phyloP scores from a whole-genome alignment of 2,329 filamentous ascomycete genomes.

The Fusarium odoratissimum region DNA sequence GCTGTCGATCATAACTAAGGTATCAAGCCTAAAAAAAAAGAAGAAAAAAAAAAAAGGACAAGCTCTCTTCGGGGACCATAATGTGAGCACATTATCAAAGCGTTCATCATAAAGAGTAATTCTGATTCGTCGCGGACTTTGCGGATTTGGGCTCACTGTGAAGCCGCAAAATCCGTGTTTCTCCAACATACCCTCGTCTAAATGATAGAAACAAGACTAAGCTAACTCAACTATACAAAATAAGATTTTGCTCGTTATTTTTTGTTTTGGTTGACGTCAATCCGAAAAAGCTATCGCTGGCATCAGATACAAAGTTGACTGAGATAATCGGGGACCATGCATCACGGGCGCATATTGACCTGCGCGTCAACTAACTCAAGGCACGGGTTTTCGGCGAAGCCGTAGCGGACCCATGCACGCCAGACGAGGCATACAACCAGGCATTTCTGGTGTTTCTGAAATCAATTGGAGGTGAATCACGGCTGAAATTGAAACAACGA shows the following conservation, averaged over 20 bases:
- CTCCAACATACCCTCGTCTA: not conserved
- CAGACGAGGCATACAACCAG: slow-evolving; percentile 6
- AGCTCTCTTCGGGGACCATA: slow-evolving; percentile 1
- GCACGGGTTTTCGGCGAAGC: slow-evolving; percentile 20
- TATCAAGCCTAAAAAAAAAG: not conserved
- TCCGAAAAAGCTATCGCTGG: not conserved
- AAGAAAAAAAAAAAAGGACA: not conserved
- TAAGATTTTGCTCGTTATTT: not conserved
- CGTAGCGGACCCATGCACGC: slow-evolving; percentile 18
- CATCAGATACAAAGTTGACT: slow-evolving; percentile 2
- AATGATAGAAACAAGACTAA: not conserved
- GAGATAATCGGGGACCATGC: slow-evolving; percentile 1
- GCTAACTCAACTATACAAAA: slow-evolving; percentile 1
- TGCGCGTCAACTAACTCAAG: slow-evolving; percentile 11
- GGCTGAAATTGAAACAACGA: not conserved
- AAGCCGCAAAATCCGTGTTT: slow-evolving; percentile 7
- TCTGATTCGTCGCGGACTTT: slow-evolving; percentile 9
- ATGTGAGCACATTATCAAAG: not conserved
- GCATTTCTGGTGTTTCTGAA: not conserved
- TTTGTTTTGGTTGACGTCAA: not conserved
- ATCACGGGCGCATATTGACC: slow-evolving; percentile 7
- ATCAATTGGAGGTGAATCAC: not conserved
- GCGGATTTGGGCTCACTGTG: not conserved
- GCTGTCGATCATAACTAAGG: slow-evolving; percentile 24
- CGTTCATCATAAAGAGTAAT: not conserved